These are phyloP conservation scores for Nannizziopsis barbatae DNA, from an alignment of 2,329 filamentous ascomycete genomes.

Conservation along the genomic window DNA sequence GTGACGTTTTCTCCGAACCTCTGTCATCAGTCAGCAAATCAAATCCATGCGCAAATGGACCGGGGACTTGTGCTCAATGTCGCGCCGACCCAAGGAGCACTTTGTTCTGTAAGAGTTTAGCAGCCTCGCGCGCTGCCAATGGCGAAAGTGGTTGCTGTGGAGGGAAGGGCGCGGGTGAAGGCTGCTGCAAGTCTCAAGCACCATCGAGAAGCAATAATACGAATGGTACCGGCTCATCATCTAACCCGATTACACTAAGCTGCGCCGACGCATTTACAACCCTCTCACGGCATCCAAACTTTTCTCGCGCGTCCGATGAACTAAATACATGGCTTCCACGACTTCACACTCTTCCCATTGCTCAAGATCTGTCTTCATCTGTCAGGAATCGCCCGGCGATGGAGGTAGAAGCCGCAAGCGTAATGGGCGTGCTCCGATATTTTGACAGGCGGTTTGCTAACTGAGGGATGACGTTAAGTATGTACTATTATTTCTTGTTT, in stretches of 20 bases:
- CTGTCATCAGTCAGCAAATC: slow-evolving; percentile 25
- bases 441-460: slow-evolving; percentile 61
- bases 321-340: slow-evolving; percentile 66
- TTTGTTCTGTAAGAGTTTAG: slow-evolving; percentile 70
- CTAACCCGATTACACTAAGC: slow-evolving; percentile 48
- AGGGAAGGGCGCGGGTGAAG: slow-evolving; percentile 48
- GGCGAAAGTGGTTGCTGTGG: slow-evolving; percentile 38
- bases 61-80: slow-evolving; percentile 70
- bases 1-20: slow-evolving; percentile 46
- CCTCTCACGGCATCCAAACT: slow-evolving; percentile 63
- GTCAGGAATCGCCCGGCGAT: slow-evolving; percentile 44
- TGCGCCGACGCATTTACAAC: slow-evolving; percentile 72
- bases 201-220: slow-evolving; percentile 20
- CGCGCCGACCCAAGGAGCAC: slow-evolving; percentile 66
- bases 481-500: background rate
- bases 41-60: slow-evolving; percentile 51
- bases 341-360: slow-evolving; percentile 47
- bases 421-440: slow-evolving; percentile 73
- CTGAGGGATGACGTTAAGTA: slow-evolving; percentile 4
- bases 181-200: slow-evolving; percentile 47
- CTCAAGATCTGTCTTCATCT: slow-evolving; percentile 25
- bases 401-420: slow-evolving; percentile 71
- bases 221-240: slow-evolving; percentile 21
- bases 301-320: slow-evolving; percentile 61
- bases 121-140: slow-evolving; percentile 44